Conservation (phyloP, 306 rosid genomes). For the Inga leiocalycina region DNA sequence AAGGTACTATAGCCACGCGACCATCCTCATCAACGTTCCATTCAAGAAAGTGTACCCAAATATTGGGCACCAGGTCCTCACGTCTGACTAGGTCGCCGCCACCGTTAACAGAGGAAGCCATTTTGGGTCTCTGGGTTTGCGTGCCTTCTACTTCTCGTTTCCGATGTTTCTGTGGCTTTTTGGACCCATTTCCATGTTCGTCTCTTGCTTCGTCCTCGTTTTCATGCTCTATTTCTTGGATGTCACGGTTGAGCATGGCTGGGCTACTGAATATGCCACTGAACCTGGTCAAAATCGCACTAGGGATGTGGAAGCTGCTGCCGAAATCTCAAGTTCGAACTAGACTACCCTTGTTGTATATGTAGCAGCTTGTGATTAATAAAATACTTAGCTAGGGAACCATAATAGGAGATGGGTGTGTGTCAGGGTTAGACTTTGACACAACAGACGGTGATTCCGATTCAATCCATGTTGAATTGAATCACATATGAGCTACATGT, state of each 20-base stretch:
- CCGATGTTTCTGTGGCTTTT: conserved; percentile 89
- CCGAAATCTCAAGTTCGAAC: conserved; percentile 16
- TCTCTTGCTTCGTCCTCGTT: conserved; percentile 57
- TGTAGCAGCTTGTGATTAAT: neutral
- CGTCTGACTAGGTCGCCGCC: conserved; percentile 65
- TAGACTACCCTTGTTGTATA: neutral
- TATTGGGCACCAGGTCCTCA: conserved; percentile 45
- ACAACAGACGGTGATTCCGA: conserved; percentile 9
- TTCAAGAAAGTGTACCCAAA: conserved; percentile 51
- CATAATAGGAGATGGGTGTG: neutral
- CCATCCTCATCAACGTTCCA: conserved; percentile 80
- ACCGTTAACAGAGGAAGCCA: conserved; percentile 79
- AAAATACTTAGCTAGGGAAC: neutral
- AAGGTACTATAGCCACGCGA: conserved; percentile 86
- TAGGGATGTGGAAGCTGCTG: conserved; percentile 48
- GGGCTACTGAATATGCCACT: conserved; percentile 36
- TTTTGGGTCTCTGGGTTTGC: conserved; percentile 83
- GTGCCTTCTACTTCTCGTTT: conserved; percentile 86
- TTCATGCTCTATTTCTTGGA: conserved; percentile 74
- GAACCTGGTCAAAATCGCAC: conserved; percentile 3
- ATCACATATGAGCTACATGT: conserved; percentile 19
- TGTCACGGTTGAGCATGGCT: conserved; percentile 47
- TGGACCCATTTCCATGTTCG: conserved; percentile 82
- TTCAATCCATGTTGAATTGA: conserved; percentile 57
- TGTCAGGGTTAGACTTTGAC: neutral